Conservation (phyloP, 2,329 filamentous ascomycete genomes). For the Lasiodiplodia theobromae region DNA sequence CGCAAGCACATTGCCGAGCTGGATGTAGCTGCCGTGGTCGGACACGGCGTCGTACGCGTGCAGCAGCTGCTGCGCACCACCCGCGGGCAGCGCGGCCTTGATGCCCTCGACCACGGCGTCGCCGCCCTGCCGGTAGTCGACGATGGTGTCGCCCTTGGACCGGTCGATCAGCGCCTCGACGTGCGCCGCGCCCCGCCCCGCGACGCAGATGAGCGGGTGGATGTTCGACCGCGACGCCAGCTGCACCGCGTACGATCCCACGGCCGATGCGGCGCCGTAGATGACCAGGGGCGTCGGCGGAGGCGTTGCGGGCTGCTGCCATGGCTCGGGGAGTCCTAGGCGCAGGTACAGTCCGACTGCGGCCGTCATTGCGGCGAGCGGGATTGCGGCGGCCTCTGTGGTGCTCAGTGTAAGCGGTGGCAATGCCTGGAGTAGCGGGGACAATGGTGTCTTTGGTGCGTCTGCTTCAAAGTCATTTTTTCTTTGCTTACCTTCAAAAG, state of each 20-base stretch:
- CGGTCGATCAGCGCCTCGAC: conserved; percentile 59
- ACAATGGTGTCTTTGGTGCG: neutral
- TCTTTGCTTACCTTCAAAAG: conserved; percentile 41
- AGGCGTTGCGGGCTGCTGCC: conserved; percentile 40
- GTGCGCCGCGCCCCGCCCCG: conserved; percentile 59
- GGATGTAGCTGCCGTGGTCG: conserved; percentile 44
- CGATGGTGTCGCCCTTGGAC: conserved; percentile 61
- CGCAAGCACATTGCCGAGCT: conserved; percentile 49
- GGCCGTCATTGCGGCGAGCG: conserved; percentile 61
- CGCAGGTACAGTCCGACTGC: conserved; percentile 58
- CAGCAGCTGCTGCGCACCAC: conserved; percentile 34
- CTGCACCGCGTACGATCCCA: conserved; percentile 66
- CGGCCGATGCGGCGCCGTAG: conserved; percentile 61
- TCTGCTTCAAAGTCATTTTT: neutral
- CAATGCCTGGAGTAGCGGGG: too few species aligned
- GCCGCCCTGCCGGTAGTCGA: conserved; percentile 63
- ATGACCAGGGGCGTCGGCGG: conserved; percentile 52
- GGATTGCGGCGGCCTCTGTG: conserved; percentile 62
- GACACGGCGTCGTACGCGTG: conserved; percentile 42
- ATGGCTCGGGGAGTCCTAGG: conserved; percentile 59
- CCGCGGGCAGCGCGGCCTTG: conserved; percentile 36
- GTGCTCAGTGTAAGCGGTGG: conserved; percentile 28
- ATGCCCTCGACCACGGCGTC: conserved; percentile 37
- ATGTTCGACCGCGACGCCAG: conserved; percentile 62
- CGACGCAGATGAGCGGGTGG: conserved; percentile 67